Percentiles rank a stretch among this genome's conserved stretches.
These are phyloP conservation scores for Paratinospora sagittata DNA, from an alignment of 164 flowering plant species.

Conservation along the genomic window DNA sequence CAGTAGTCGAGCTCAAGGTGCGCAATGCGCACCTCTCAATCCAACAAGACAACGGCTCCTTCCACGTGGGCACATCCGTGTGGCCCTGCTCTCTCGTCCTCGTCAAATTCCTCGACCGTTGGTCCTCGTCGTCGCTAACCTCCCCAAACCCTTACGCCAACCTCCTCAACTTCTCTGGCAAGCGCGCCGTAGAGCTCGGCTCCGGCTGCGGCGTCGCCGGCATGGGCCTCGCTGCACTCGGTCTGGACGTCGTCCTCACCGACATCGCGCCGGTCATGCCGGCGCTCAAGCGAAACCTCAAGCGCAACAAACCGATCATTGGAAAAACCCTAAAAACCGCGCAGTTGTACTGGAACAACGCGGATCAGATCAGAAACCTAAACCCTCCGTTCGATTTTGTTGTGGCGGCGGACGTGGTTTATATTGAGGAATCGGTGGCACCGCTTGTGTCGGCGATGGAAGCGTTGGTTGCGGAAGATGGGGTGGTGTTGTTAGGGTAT, in stretches of 20 bases:
- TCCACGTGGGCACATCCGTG: constrained; percentile 97
- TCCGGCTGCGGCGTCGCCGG: constrained; percentile 84
- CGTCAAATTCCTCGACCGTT: constrained; percentile 89
- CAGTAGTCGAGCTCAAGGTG: constrained; percentile 59
- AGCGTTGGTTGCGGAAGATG: constrained; percentile 44
- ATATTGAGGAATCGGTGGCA: constrained; percentile 62
- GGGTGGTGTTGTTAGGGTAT: constrained; percentile 75
- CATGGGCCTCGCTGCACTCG: constrained; percentile 78
- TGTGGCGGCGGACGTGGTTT: constrained; percentile 85
- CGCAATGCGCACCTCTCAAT: constrained; percentile 43
- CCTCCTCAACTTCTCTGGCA: constrained; percentile 56
- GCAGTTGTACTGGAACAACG: constrained; percentile 62
- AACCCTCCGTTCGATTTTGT: constrained; percentile 78
- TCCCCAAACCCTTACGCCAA: constrained; percentile 54
- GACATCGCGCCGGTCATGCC: constrained; percentile 90
- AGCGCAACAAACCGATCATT: constrained; percentile 57
- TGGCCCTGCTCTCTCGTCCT: constrained; percentile 97
- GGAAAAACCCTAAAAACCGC: constrained; percentile 45
- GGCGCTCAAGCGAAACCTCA: constrained; percentile 78
- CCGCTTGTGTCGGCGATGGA: constrained; percentile 61
- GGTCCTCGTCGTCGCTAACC: constrained; percentile 30
- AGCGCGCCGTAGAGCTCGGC: constrained; percentile 79
- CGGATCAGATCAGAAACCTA: constrained; percentile 41
- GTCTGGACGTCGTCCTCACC: constrained; percentile 68
- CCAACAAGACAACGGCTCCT: constrained; percentile 84